Evolutionary conservation across 176 grass and related monocot species (phyloP), one percentile per base, ranked within the genome.

Genomic region (Triticum urartu): DNA sequence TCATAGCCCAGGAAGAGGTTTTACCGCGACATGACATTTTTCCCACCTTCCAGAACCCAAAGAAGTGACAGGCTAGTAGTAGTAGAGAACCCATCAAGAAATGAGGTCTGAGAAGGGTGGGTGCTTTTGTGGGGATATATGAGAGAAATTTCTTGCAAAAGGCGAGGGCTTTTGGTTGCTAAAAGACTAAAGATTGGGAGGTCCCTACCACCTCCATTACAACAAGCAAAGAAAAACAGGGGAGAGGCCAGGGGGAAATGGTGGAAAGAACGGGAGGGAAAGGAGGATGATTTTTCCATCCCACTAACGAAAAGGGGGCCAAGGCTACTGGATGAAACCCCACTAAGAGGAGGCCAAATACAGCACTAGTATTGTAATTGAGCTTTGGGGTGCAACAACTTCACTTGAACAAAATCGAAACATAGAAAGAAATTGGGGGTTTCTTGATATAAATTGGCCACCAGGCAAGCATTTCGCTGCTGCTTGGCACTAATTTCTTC

Each of bases 131-230:
- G 14, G 33, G 59, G 50, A 54, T 32, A 48, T 24, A 45, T 80
- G 66, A 80, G 81, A 89, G 82, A 86, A 86, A 81, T 89, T 86
- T 82, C 78, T 86, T 68, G 47, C 2, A 40, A 80, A 89, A 80
- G 68, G 58, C 5, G 24, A 68, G 77, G 60, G 24, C 59, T 84
- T 89, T 80, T 45, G 82, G 67, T 80, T 89, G 68, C 17, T 64
- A 85, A 88, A 89, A 88, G 67, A 85, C 17, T 64, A 85, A 88
- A 88, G 58, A 85, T 80, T 84, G 75, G 50, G 67, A 67, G 81
- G 68, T 45, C 82, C 82, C 68, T 67, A 89, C 81, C 38, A n/a
- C 34, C 76, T 4, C 43, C 74, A 54, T 56, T 3, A 79, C 50
- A 45, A 7, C 34, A 63, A 63, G 34, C 56, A 75, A 89, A 67